phyloP scores from a whole-genome alignment of 73 alveolate genomes.

The Diophrys appendiculata region DNA sequence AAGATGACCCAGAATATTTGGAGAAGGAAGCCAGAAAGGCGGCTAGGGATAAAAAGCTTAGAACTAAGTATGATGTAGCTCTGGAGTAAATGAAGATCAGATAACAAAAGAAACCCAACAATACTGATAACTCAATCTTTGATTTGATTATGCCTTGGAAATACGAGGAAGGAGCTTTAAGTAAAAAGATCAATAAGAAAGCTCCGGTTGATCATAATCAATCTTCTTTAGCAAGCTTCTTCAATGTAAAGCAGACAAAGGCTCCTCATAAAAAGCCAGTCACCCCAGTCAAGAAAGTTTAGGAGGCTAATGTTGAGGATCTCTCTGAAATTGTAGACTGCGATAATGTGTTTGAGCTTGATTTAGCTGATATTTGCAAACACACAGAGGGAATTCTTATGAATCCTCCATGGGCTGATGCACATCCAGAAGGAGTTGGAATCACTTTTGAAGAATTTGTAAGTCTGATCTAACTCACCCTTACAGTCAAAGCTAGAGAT shows the following conservation, averaged over 20 bases:
- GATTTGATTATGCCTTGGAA: conserved; percentile 16
- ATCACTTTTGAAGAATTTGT: conserved; percentile 51
- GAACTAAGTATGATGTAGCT: not conserved
- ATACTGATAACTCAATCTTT: conserved; percentile 1
- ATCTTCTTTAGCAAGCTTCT: not conserved
- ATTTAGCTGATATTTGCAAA: conserved; percentile 11
- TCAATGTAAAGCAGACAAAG: not conserved
- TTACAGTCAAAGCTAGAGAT: conserved; percentile 33
- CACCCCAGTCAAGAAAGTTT: not conserved
- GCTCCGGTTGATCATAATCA: not conserved
- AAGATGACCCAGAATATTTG: not conserved
- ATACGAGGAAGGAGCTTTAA: not conserved
- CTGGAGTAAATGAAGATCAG: not conserved
- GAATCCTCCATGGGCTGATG: conserved; percentile 46
- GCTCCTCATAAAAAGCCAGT: not conserved
- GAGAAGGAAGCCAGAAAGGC: not conserved
- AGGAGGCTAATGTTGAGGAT: not conserved
- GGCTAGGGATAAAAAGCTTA: not conserved
- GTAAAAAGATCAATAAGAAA: not conserved
- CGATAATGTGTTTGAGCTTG: conserved; percentile 16
- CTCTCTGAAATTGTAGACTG: conserved; percentile 8
- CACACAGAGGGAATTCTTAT: conserved; percentile 39
- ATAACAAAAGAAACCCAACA: not conserved
- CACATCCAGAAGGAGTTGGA: conserved; percentile 18
- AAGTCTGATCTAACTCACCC: not conserved